Conservation (phyloP, 192 early-diverging fungal genomes). For the Coemansia reversa region DNA sequence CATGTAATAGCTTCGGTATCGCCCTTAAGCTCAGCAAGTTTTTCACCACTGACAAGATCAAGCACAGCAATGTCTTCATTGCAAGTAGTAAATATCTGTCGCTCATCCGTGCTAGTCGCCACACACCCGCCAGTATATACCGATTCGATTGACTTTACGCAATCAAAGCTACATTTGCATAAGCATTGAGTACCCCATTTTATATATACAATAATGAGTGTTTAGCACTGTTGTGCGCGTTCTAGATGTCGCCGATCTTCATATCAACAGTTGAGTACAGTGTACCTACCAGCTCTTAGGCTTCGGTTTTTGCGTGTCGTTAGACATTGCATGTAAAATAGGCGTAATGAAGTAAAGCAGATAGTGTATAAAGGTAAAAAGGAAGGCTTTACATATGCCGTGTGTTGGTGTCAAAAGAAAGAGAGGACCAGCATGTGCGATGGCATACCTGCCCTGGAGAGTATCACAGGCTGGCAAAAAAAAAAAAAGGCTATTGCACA, state of each 20-base stretch:
- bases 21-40: conserved; percentile 65
- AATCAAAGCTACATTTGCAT: conserved; percentile 62
- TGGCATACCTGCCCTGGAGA: too few relatives aligned
- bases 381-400: not conserved
- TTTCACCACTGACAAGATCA: conserved; percentile 66
- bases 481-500: not conserved
- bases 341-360: not conserved
- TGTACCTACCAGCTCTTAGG: conserved; percentile 50
- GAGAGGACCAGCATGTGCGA: too few relatives aligned
- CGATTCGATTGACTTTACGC: conserved; percentile 77
- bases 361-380: not conserved
- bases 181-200: not conserved
- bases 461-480: not conserved
- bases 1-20: conserved; percentile 87
- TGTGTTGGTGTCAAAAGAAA: too few relatives aligned
- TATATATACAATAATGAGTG: not conserved
- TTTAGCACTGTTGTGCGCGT: not conserved
- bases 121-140: conserved; percentile 91
- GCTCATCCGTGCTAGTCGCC: conserved; percentile 64
- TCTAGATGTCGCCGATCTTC: not conserved
- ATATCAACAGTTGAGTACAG: not conserved
- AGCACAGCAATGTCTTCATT: conserved; percentile 82
- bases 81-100: conserved; percentile 70
- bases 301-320: conserved; percentile 16
- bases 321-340: conserved; percentile 17